Evolutionary conservation across 345 rosid genomes (phyloP).

Genomic region (Capsella bursapastoris): DNA sequence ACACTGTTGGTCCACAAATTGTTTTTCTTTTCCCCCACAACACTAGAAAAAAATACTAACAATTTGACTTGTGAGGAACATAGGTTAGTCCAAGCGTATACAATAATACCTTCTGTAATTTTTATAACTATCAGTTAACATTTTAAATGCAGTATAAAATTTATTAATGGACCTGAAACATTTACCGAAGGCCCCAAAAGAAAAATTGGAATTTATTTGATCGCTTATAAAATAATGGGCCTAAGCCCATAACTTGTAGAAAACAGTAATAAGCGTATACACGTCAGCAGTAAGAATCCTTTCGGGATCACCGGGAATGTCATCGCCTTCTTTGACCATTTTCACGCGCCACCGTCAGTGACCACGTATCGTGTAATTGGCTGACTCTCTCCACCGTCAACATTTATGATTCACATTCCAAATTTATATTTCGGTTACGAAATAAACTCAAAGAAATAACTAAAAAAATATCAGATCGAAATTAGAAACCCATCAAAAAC

Average conservation of each 20-base stretch:
- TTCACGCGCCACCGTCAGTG: slow-evolving; percentile 41
- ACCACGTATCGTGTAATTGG: slow-evolving; percentile 22
- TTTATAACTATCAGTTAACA: background rate
- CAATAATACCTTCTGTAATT: background rate
- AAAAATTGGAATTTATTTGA: background rate
- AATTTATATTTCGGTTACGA: slow-evolving; percentile 13
- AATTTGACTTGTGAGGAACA: background rate
- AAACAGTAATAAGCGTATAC: background rate
- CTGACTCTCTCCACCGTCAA: slow-evolving; percentile 19
- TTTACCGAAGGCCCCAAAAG: background rate
- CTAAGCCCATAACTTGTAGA: background rate
- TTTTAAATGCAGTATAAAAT: background rate
- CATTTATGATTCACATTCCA: slow-evolving; percentile 17
- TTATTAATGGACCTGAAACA: background rate
- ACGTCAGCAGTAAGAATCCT: slow-evolving; percentile 20
- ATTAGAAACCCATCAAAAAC: background rate
- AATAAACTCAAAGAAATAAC: background rate
- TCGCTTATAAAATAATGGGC: background rate
- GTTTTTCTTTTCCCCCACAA: background rate
- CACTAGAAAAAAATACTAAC: background rate
- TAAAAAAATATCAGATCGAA: background rate
- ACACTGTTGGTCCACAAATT: background rate
- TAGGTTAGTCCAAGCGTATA: no score
- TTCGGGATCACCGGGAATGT: background rate
- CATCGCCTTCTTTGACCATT: slow-evolving; percentile 24